Conservation (phyloP, 2,329 filamentous ascomycete species). For the Calonectria pseudoturangicola region DNA sequence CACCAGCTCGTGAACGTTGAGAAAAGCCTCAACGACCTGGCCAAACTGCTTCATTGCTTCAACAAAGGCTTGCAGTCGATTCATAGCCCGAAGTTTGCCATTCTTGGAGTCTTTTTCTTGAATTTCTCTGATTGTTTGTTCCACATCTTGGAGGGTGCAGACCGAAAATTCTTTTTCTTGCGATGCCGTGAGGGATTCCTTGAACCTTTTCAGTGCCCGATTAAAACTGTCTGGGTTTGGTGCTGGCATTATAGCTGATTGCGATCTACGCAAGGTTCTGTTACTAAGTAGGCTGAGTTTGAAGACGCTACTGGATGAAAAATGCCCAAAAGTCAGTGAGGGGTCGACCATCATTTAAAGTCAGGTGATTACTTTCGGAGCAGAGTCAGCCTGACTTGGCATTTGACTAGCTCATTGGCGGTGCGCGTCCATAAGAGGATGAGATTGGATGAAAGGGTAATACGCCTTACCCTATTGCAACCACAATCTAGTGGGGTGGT, state of each 20-base stretch:
- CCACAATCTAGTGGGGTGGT: background rate
- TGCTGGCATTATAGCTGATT: constrained; percentile 1
- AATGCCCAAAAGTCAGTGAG: too few species aligned
- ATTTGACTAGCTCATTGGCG: background rate
- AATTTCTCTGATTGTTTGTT: constrained; percentile 1
- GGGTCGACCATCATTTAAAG: background rate
- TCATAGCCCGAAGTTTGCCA: constrained; percentile 19
- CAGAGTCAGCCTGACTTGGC: too few species aligned
- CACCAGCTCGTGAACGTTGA: constrained; percentile 27
- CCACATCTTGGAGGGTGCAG: constrained; percentile 28
- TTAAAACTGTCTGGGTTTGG: constrained; percentile 29
- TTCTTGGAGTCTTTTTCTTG: constrained; percentile 3
- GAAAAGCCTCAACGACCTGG: constrained; percentile 30
- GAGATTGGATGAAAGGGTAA: background rate
- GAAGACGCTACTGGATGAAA: too few species aligned
- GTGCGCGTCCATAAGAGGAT: background rate
- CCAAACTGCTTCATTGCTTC: constrained; percentile 34
- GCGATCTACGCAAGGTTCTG: too few species aligned
- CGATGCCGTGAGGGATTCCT: background rate
- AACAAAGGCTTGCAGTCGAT: constrained; percentile 26
- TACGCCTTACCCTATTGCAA: too few species aligned
- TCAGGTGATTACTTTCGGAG: background rate
- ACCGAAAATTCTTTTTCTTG: constrained; percentile 21
- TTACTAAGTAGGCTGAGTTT: too few species aligned
- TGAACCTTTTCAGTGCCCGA: constrained; percentile 19